Evolutionary conservation across 345 rosid species (phyloP), one percentile per base, ranked within the genome.

Genomic region (Euphorbia peplus): DNA sequence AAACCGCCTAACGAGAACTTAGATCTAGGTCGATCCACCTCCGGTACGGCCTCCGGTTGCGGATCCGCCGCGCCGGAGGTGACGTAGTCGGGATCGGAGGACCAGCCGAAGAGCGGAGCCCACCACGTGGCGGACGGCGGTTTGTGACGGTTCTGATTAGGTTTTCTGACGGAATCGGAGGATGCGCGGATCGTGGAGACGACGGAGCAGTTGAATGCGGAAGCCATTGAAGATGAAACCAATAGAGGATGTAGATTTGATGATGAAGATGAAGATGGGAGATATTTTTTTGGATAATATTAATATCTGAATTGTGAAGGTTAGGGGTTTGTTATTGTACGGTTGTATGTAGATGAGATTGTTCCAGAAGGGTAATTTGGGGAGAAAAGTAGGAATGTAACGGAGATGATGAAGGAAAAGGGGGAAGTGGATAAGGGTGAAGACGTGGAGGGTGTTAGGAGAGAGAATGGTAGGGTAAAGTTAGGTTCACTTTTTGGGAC

Each of bases 1-100:
- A 87, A 88, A 46, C 85, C 65, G 18, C 92, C 83, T 6, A 53
- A 76, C 4, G 73, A 44, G 73, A 73, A 77, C 29, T 82, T 76
- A 24, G 79, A 44, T 29, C 78, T 80, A 39, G 73, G 8, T 19
- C 70, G 65, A 29, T 69, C 16, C 2, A 58, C 19, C 14, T 63
- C 77, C 22, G 63, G 10, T 3, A 80, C 89, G 42, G 24, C 4
- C 4, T 51, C 67, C 25, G 68, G 10, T 10, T 66, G 71, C 30
- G 22, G 67, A 61, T 60, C 69, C 26, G 70, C 63, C 1, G 9
- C 41, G 51, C 48, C 30, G 4, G 61, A 9, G 68, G 51, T 70
- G 9, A 89, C 68, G 86, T 89, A 87, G 68, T 84, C 92, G 16
- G 96, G 86, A 59, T 80, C 87, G 35, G 90, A 76, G 2, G 90